phyloP scores from a whole-genome alignment of 1,139 yeast species.

The Groenewaldozyma auringiensis region DNA sequence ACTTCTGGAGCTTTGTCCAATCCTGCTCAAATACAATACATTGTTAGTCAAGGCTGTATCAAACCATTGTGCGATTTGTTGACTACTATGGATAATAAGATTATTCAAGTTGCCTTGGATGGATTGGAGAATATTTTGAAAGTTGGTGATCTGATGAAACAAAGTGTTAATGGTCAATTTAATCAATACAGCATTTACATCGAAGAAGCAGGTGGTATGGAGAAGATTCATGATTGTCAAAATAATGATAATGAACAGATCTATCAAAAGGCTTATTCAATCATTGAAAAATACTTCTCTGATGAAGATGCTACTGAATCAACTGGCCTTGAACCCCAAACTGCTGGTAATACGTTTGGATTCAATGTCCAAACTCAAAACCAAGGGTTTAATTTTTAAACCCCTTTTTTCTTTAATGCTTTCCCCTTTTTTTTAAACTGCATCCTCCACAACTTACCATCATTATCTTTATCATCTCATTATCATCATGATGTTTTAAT shows the following conservation, averaged over 20 bases:
- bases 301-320: conserved; percentile 70
- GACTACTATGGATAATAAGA: conserved; percentile 80
- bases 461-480: neutral
- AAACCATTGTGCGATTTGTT: conserved; percentile 93
- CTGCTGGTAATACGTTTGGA: conserved; percentile 73
- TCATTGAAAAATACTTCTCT: conserved; percentile 88
- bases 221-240: conserved; percentile 91
- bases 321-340: conserved; percentile 73
- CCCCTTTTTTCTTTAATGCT: neutral
- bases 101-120: conserved; percentile 90
- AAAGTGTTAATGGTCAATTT: conserved; percentile 55
- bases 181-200: conserved; percentile 86
- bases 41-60: conserved; percentile 92
- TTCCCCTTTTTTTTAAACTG: neutral
- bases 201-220: conserved; percentile 99
- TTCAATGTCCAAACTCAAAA: conserved; percentile 35
- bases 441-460: neutral
- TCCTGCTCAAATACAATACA: conserved; percentile 89
- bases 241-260: conserved; percentile 84
- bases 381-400: conserved; percentile 18
- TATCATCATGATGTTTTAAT: too few species aligned
- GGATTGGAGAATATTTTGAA: conserved; percentile 89
- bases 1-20: conserved; percentile 88
- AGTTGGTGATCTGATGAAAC: conserved; percentile 90
- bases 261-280: conserved; percentile 81